Base-by-base conservation (phyloP, 768 basidiomycete genomes). In the Amanita fuliginea region DNA sequence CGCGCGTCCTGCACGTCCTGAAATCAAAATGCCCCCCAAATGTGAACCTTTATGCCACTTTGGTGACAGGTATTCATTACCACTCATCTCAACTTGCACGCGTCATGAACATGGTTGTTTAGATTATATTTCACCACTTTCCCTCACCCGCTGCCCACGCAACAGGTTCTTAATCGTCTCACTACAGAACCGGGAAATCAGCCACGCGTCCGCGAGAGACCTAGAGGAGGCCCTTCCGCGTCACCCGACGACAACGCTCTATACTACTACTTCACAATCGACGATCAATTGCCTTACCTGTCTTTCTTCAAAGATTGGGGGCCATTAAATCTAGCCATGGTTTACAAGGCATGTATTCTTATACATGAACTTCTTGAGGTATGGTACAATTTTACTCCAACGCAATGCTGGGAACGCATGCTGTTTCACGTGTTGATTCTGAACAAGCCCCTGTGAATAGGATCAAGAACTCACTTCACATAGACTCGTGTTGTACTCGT, bases 261-360 rank as follows among this genome's bases (percentile, higher is more conserved):
- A 47, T 89, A 88, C 64, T 88, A 89, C 68, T 95, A 85, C 68
- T 92, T 95, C 71, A 89, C 86, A 50, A 80, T 95, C 68, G 92
- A 96, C 66, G 85, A 93, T 72, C 86, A 91, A 56, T 75, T 96
- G 33, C 75, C 86, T 56, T 96, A 96, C 70, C 77, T 92, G 55
- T 89, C 86, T 28, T 96, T 96, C 76, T 94, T 86, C 64, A 83
- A 91, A 62, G 92, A 96, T 64, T 94, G 89, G 83, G 92, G 92
- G 11, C 92, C 92, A 26, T 72, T 93, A 47, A 92, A 92, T 62
- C 73, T 92, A 34, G 83, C 86, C n/a, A 88, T 87, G 86, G 86
- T 92, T 28, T 92, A 90, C 71, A 90, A 86, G 65, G 86, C 82
- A 26, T 94, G 92, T 67, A 88, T 95, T 30, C 78, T 91, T 55